Evolutionary conservation across 495 filamentous ascomycete species (phyloP).

Genomic region (Talaromyces thailandensis): DNA sequence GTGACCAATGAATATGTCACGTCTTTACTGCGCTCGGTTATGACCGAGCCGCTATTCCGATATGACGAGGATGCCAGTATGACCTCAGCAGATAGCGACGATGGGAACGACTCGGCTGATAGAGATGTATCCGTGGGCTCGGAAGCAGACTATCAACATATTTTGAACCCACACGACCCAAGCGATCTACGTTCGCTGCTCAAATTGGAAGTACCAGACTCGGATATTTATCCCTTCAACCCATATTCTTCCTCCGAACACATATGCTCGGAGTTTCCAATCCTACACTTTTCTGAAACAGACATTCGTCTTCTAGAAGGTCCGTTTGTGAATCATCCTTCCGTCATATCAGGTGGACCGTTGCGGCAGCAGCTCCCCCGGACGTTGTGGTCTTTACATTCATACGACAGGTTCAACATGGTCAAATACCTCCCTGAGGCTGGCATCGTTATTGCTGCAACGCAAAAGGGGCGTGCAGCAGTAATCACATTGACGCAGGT

Average conservation of each 20-base stretch:
- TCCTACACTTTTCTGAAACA: constrained; percentile 50
- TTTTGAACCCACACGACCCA: neutral
- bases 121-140: neutral
- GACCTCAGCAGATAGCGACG: neutral
- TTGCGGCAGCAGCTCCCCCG: constrained; percentile 34
- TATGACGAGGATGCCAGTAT: neutral
- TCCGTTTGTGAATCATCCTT: constrained; percentile 31
- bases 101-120: neutral
- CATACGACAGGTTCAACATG: constrained; percentile 67
- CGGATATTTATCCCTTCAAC: neutral
- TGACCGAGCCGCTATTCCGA: neutral
- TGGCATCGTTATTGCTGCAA: constrained; percentile 64
- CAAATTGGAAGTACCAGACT: neutral
- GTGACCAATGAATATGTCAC: neutral
- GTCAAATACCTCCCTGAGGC: constrained; percentile 67
- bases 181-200: neutral
- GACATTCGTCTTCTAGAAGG: constrained; percentile 49
- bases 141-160: neutral
- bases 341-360: constrained; percentile 36
- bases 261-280: constrained; percentile 19
- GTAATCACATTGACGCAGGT: constrained; percentile 60
- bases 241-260: constrained; percentile 10
- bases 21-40: neutral
- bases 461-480: constrained; percentile 64
- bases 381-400: constrained; percentile 24